A percentile compares a stretch with the other conserved stretches of the same genome.
phyloP scores from a whole-genome alignment of 2,329 filamentous ascomycete species.

The Venturia nashicola region DNA sequence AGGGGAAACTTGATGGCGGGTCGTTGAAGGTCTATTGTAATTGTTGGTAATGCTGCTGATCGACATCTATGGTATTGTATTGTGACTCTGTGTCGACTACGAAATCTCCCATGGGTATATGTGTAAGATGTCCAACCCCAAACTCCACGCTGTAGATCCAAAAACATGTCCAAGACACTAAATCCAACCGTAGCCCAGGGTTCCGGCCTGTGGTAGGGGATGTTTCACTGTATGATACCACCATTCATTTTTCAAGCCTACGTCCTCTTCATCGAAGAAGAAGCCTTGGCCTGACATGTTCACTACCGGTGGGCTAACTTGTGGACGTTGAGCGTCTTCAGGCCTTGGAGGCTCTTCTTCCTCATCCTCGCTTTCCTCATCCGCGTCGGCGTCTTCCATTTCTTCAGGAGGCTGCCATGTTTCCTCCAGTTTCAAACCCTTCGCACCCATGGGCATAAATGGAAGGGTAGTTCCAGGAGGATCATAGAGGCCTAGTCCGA shows the following conservation, averaged over 20 bases:
- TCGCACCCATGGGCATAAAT: constrained; percentile 41
- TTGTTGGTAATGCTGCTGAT: background rate
- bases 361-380: constrained; percentile 36
- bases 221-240: constrained; percentile 28
- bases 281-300: constrained; percentile 29
- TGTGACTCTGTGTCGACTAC: background rate
- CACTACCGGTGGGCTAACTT: constrained; percentile 15
- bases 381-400: constrained; percentile 35
- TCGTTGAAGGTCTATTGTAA: background rate
- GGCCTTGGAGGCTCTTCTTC: constrained; percentile 23
- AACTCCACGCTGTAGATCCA: background rate
- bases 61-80: background rate
- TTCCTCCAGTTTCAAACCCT: constrained; percentile 70
- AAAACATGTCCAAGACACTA: background rate
- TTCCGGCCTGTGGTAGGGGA: constrained; percentile 10
- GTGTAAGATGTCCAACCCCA: background rate
- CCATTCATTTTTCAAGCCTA: constrained; percentile 26
- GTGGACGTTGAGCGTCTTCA: constrained; percentile 11
- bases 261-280: constrained; percentile 25
- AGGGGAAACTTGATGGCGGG: no score
- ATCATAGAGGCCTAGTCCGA: constrained; percentile 77
- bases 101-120: background rate
- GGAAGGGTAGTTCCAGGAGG: constrained; percentile 42
- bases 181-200: constrained; percentile 1
- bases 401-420: constrained; percentile 55